Conservation (phyloP, 495 filamentous ascomycete species). For the Annulohypoxylon nitens region DNA sequence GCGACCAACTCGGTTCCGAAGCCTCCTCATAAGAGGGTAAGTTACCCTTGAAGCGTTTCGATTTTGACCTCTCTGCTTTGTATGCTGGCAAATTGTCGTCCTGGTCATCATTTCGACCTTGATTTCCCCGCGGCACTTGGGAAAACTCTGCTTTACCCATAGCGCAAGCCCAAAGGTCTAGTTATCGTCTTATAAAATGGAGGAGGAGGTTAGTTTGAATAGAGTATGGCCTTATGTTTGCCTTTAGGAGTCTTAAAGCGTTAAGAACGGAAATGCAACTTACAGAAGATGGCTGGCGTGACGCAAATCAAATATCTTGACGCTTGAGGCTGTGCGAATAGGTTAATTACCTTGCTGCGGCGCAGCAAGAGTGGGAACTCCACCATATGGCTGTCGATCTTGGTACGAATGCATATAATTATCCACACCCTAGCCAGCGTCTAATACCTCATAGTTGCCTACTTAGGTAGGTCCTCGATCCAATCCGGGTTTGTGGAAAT, state of each 20-base stretch:
- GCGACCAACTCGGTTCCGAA: not conserved
- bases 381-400: conserved; percentile 20
- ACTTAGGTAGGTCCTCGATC: not conserved
- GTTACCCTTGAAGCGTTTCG: not conserved
- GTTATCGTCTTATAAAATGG: too few relatives aligned
- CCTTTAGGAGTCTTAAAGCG: not conserved
- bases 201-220: not conserved
- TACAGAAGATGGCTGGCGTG: not conserved
- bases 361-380: conserved; percentile 7
- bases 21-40: conserved; percentile 21
- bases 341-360: not conserved
- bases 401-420: not conserved
- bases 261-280: not conserved
- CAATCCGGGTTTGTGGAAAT: not conserved
- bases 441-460: not conserved
- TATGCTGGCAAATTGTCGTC: conserved; percentile 7
- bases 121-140: not conserved
- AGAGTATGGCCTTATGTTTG: not conserved
- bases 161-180: not conserved
- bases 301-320: conserved; percentile 12
- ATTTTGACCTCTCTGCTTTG: not conserved
- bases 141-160: conserved; percentile 6
- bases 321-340: conserved; percentile 28
- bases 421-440: not conserved
- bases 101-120: not conserved